Conservation (phyloP, 108 stramenopile genomes). For the Cyclotella choctawhatcheeana region DNA sequence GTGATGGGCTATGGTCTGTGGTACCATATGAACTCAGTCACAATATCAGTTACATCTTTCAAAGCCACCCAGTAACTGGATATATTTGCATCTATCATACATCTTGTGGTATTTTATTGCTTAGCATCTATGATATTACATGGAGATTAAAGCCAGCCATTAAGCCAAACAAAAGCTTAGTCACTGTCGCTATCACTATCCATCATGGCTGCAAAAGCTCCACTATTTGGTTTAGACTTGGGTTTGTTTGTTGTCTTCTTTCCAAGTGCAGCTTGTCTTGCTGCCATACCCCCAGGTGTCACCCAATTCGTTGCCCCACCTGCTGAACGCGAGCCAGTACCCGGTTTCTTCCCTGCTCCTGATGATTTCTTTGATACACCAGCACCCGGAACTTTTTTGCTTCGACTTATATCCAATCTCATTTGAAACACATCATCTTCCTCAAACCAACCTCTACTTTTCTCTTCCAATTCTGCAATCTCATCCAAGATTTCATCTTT, state of each 20-base stretch:
- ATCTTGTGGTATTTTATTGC: no score
- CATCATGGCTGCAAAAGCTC: slow-evolving; percentile 88
- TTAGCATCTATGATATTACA: no score
- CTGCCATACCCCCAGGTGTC: slow-evolving; percentile 40
- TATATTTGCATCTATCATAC: no score
- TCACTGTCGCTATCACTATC: slow-evolving; percentile 40
- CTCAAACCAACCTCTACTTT: slow-evolving; percentile 83
- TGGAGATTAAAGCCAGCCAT: no score
- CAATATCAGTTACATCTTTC: no score
- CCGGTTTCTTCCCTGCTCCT: slow-evolving; percentile 20
- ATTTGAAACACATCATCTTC: slow-evolving; percentile 78
- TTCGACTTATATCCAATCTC: slow-evolving; percentile 58
- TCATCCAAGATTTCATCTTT: slow-evolving; percentile 79
- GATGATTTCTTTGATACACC: slow-evolving; percentile 22
- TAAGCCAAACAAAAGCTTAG: not conserved
- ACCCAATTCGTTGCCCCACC: slow-evolving; percentile 37
- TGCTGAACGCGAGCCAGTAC: slow-evolving; percentile 36
- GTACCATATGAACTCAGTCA: no score
- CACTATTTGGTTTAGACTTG: slow-evolving; percentile 43
- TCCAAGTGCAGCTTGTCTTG: slow-evolving; percentile 26
- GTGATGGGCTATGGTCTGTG: no score
- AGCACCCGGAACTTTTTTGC: slow-evolving; percentile 49
- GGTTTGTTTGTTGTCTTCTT: slow-evolving; percentile 24
- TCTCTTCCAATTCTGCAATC: slow-evolving; percentile 66
- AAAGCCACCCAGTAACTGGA: no score